Conservation (phyloP, 208 protist species). For the Plasmodiophora brassicae region DNA sequence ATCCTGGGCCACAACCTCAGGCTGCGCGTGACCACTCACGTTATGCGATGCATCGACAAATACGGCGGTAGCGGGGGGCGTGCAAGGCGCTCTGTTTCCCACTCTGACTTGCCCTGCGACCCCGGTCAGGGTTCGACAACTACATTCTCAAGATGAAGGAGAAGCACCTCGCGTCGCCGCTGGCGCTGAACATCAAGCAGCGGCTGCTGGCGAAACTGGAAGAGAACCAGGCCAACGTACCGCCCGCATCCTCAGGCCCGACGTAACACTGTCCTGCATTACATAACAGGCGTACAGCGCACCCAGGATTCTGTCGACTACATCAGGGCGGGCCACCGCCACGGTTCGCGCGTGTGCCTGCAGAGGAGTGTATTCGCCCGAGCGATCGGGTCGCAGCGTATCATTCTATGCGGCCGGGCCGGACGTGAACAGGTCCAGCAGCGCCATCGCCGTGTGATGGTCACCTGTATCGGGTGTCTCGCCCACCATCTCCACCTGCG, state of each 20-base stretch:
- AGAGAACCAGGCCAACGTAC: no score
- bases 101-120: background rate
- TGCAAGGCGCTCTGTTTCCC: background rate
- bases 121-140: background rate
- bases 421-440: slow-evolving; percentile 12
- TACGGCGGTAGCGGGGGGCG: background rate
- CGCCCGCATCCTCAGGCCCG: no score
- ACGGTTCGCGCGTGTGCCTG: no score
- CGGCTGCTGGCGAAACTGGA: background rate
- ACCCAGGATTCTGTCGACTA: no score
- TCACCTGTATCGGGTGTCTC: background rate
- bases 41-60: slow-evolving; percentile 29
- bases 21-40: background rate
- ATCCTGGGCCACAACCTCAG: background rate
- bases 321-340: no score
- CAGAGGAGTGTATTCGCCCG: no score
- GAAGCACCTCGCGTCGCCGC: background rate
- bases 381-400: no score
- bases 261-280: no score
- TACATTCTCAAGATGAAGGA: slow-evolving; percentile 7
- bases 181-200: slow-evolving; percentile 14
- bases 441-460: background rate
- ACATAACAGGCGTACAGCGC: no score
- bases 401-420: no score
- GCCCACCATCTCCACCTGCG: background rate